A percentile compares a stretch with the other conserved stretches of the same genome.
phyloP scores from a whole-genome alignment of 805 yeast species.

The Yarrowia keelungensis region DNA sequence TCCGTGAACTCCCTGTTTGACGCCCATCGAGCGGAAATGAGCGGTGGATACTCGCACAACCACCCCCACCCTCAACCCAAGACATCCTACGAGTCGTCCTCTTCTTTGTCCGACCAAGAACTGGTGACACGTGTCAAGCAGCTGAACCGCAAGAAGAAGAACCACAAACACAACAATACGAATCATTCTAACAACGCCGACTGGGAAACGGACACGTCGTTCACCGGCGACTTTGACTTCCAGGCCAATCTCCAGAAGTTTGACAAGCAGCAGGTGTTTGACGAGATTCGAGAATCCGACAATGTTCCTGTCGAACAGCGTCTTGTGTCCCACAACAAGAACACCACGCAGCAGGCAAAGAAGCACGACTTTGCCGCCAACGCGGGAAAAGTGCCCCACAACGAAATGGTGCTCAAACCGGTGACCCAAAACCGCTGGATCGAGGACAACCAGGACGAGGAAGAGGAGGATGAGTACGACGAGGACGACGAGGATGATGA shows the following conservation, averaged over 20 bases:
- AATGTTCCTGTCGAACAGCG: slow-evolving; percentile 64
- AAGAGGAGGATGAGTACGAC: slow-evolving; percentile 5
- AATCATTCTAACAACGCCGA: slow-evolving; percentile 11
- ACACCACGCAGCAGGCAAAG: neutral
- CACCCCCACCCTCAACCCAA: neutral
- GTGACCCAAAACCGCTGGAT: slow-evolving; percentile 39
- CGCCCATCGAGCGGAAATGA: slow-evolving; percentile 32
- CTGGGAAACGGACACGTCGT: slow-evolving; percentile 36
- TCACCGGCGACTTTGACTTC: slow-evolving; percentile 75
- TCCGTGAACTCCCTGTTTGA: slow-evolving; percentile 30
- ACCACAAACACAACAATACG: neutral
- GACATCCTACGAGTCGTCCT: slow-evolving; percentile 19
- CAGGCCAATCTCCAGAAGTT: slow-evolving; percentile 80
- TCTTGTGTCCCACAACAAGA: slow-evolving; percentile 74
- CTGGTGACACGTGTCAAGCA: slow-evolving; percentile 19
- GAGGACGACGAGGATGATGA: slow-evolving; percentile 5
- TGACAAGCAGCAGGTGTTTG: slow-evolving; percentile 80
- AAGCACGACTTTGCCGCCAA: slow-evolving; percentile 41
- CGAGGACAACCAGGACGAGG: slow-evolving; percentile 26
- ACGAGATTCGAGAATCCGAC: slow-evolving; percentile 73
- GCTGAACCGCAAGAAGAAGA: slow-evolving; percentile 30
- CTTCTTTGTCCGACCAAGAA: slow-evolving; percentile 25
- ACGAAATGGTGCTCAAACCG: slow-evolving; percentile 71
- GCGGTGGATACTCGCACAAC: neutral
- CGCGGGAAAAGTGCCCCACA: slow-evolving; percentile 28